Conservation (phyloP, 306 rosid genomes). For the Lablab purpureus region DNA sequence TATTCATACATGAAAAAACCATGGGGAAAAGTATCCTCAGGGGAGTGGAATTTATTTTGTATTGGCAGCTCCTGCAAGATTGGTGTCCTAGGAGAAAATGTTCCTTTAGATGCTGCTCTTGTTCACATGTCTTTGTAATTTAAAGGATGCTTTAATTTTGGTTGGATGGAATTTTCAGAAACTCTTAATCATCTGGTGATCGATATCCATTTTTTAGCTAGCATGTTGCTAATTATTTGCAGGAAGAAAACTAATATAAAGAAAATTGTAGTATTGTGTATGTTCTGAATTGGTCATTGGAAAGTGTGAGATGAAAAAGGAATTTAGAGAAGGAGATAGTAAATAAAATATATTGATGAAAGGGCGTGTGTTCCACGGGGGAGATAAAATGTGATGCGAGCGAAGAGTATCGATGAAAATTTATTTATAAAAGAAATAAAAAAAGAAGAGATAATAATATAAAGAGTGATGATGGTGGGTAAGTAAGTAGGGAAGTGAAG, state of each 20-base stretch:
- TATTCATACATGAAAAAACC: conserved; percentile 16
- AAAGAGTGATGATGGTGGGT: no score
- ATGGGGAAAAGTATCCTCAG: conserved; percentile 17
- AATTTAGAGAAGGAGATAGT: background rate
- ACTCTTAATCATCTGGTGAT: conserved; percentile 6
- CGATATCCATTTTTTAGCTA: background rate
- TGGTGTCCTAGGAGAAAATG: conserved; percentile 30
- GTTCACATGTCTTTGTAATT: background rate
- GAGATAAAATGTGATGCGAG: no score
- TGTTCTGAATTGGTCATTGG: background rate
- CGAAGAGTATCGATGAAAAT: no score
- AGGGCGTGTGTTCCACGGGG: no score
- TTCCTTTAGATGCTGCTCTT: conserved; percentile 36
- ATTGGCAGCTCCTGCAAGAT: conserved; percentile 26
- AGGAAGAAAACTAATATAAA: background rate
- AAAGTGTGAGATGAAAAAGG: background rate
- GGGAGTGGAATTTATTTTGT: conserved; percentile 22
- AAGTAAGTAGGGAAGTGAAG: no score
- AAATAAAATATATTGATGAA: background rate
- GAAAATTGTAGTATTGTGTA: background rate
- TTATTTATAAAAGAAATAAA: no score
- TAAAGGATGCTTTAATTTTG: background rate
- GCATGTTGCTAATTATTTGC: background rate
- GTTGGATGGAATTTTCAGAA: conserved; percentile 24
- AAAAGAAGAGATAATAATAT: no score